Conservation (phyloP, 1,284 basidiomycete genomes). For the Afroboletus lepidellus region DNA sequence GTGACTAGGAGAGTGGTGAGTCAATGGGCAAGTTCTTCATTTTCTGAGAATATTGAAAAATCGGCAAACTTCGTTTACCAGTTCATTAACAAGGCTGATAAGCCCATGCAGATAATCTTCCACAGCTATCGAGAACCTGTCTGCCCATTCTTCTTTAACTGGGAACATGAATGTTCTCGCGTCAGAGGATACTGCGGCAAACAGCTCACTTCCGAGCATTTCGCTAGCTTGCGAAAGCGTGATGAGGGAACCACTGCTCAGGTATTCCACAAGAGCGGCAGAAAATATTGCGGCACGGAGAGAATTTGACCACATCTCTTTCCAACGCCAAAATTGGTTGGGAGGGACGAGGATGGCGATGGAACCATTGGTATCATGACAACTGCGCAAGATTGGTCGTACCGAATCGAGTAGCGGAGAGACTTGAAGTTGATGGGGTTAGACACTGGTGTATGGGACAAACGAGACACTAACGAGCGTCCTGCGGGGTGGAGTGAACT, state of each 20-base stretch:
- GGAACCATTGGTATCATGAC: slow-evolving; percentile 48
- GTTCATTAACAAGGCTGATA: slow-evolving; percentile 78
- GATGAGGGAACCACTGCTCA: slow-evolving; percentile 59
- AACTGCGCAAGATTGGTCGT: slow-evolving; percentile 53
- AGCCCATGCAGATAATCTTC: slow-evolving; percentile 88
- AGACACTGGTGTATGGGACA: slow-evolving; percentile 10
- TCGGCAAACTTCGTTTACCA: slow-evolving; percentile 48
- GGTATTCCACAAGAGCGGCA: slow-evolving; percentile 64
- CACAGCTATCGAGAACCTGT: slow-evolving; percentile 61
- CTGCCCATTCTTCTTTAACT: slow-evolving; percentile 74
- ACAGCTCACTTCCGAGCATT: slow-evolving; percentile 62
- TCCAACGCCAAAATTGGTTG: slow-evolving; percentile 81
- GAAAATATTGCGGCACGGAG: slow-evolving; percentile 65
- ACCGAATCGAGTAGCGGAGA: slow-evolving; percentile 57
- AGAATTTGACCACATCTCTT: slow-evolving; percentile 72
- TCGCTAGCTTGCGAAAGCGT: slow-evolving; percentile 52
- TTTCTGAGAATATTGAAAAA: background rate
- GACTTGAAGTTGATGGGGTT: slow-evolving; percentile 41
- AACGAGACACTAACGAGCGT: slow-evolving; percentile 46
- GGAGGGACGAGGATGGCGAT: slow-evolving; percentile 59
- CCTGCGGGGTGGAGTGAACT: slow-evolving; percentile 70
- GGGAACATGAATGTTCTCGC: slow-evolving; percentile 8
- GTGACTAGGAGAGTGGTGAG: slow-evolving; percentile 50
- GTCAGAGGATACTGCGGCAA: background rate
- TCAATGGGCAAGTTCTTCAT: background rate